A percentile compares a stretch with the other conserved stretches of the same genome.
Evolutionary conservation across 2,329 filamentous ascomycete species (phyloP).

Genomic region (Fusarium neocosmosporiellum): DNA sequence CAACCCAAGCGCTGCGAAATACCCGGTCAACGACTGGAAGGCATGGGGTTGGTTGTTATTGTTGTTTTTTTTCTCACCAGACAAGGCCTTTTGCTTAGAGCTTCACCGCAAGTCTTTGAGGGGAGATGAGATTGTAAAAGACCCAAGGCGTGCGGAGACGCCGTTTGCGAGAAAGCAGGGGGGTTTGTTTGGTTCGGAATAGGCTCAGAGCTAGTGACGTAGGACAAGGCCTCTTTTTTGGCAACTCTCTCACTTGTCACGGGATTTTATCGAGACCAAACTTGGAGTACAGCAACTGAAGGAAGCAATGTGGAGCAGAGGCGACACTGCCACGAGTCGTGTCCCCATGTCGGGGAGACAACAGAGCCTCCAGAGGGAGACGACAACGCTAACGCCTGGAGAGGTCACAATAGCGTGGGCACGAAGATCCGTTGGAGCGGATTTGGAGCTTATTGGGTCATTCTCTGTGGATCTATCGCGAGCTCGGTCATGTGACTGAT

Average conservation of each 20-base stretch:
- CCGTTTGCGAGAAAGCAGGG: not conserved
- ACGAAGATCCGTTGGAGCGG: conserved; percentile 14
- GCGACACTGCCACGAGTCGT: not conserved
- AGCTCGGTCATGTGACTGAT: conserved; percentile 24
- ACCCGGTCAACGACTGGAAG: not conserved
- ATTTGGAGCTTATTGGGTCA: conserved; percentile 10
- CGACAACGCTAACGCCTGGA: conserved; percentile 22
- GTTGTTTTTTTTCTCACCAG: not conserved
- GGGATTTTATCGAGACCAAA: not conserved
- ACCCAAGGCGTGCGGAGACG: not conserved
- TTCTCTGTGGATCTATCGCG: conserved; percentile 5
- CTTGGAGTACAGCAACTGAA: not conserved
- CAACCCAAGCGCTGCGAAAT: not conserved
- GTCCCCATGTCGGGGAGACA: conserved; percentile 10
- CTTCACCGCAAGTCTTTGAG: not conserved
- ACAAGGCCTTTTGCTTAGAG: not conserved
- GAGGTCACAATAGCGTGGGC: not conserved
- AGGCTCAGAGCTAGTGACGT: not conserved
- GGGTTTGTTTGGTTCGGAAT: not conserved
- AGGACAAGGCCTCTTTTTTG: not conserved
- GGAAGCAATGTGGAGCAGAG: not conserved
- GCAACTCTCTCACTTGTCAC: not conserved
- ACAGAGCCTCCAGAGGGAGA: conserved; percentile 20
- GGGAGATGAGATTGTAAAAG: not conserved
- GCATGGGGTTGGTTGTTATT: not conserved